phyloP scores from a whole-genome alignment of 352 stramenopile species.

The Globisporangium barbulae region DNA sequence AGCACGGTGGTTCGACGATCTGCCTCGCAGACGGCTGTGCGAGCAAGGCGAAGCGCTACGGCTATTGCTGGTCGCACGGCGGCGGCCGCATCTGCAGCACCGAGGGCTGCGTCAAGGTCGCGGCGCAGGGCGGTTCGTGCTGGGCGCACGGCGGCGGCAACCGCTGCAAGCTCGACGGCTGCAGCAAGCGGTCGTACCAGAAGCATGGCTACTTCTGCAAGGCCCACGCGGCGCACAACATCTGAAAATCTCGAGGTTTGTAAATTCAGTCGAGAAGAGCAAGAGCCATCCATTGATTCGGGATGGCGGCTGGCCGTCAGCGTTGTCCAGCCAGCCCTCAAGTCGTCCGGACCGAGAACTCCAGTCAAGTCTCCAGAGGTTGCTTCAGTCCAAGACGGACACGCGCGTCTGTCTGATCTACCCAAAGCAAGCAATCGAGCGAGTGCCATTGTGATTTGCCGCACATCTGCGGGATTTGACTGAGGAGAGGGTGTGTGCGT shows the following conservation, averaged over 20 bases:
- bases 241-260: slow-evolving; percentile 1
- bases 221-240: slow-evolving; percentile 28
- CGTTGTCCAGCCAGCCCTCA: too few species aligned
- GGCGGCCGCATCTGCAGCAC: slow-evolving; percentile 37
- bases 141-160: slow-evolving; percentile 46
- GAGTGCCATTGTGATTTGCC: not conserved
- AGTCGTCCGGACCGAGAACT: too few species aligned
- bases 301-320: too few species aligned
- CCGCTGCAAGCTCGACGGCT: slow-evolving; percentile 40
- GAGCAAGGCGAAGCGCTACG: slow-evolving; percentile 40
- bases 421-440: too few species aligned
- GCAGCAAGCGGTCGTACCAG: slow-evolving; percentile 46
- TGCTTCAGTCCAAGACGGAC: too few species aligned
- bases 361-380: too few species aligned
- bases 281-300: too few species aligned
- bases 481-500: not conserved
- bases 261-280: not conserved
- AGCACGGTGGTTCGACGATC: slow-evolving; percentile 36
- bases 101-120: slow-evolving; percentile 37
- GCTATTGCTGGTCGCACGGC: slow-evolving; percentile 41
- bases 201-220: slow-evolving; percentile 52
- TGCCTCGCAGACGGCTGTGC: slow-evolving; percentile 29
- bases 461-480: not conserved
- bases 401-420: too few species aligned
- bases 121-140: slow-evolving; percentile 30